Base-by-base conservation (phyloP, 306 rosid genomes). In the Cucumis cinereus region DNA sequence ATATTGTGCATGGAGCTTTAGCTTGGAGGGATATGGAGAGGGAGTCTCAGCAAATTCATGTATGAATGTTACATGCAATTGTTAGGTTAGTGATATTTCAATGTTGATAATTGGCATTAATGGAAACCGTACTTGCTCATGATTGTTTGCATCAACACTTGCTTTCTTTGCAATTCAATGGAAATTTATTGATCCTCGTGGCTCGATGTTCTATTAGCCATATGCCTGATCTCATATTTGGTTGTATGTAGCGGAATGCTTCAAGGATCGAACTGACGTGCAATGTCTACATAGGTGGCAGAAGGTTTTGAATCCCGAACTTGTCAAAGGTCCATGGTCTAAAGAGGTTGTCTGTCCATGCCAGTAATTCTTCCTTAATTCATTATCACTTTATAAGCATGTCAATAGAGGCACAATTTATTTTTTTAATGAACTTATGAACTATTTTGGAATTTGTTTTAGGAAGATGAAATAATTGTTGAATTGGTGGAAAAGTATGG, bases 201-300 rank as follows among this genome's bases (percentile, higher is more conserved):
- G 80, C 54, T 61, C 2, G 55, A n/a, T 64, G 53, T 35, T 53
- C 55, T 58, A 16, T 23, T 16, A 16, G 28, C 63, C 11, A 63
- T 43, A 82, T 64, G 74, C 80, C 61, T 88, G 80, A 79, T 82
- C 70, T 80, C 59, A 68, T 80, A 78, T 47, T 49, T 83, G 77
- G 60, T 58, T 81, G 45, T 81, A 45, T 84, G 85, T 81, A 95
- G 99, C 99, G 55, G 99, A 92, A 88, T 90, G 98, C 88, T 92
- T 95, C 88, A 92, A 92, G 91, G 99, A 95, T 75, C 89, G 99
- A 69, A 90, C 99, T 49, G 99, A 94, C 84, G 99, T 94, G 28
- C 99, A 94, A 80, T 94, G 99, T 89, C 87, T 94, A 78, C 99
- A 94, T 87, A 86, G 99, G 85, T 94, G 99, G 99, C 99, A 94